Conservation (phyloP, 352 stramenopile genomes). For the Chrysophaeum taylorii region DNA sequence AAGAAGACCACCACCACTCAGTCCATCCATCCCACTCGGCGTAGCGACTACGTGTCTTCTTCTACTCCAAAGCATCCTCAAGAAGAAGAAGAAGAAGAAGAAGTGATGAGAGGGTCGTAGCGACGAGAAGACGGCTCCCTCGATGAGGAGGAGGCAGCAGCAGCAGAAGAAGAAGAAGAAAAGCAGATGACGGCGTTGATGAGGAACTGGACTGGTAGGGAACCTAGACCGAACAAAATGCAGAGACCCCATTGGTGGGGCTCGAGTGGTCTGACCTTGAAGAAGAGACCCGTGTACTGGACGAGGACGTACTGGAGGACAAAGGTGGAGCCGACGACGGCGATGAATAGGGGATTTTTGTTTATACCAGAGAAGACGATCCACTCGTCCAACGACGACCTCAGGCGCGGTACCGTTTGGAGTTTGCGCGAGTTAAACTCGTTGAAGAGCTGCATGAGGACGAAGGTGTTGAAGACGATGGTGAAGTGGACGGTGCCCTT, state of each 20-base stretch:
- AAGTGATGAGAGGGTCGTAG: no score
- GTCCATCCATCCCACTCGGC: no score
- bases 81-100: no score
- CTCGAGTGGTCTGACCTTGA: conserved; percentile 45
- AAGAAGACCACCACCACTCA: no score
- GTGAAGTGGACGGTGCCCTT: conserved; percentile 75
- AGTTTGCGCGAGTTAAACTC: conserved; percentile 59
- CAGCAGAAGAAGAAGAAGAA: no score
- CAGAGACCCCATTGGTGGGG: conserved; percentile 46
- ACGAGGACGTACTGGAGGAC: conserved; percentile 83
- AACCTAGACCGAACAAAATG: conserved; percentile 46
- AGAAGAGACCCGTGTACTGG: conserved; percentile 63
- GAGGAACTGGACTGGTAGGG: conserved; percentile 49
- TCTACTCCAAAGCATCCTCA: no score
- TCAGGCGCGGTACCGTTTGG: not conserved
- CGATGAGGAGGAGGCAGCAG: no score
- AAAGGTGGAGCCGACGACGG: conserved; percentile 72
- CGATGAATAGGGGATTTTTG: conserved; percentile 77
- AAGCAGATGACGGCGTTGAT: conserved; percentile 46
- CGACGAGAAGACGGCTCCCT: no score
- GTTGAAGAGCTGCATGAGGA: conserved; percentile 86
- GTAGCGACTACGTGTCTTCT: no score
- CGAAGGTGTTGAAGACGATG: conserved; percentile 91
- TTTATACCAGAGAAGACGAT: conserved; percentile 83
- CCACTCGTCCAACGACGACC: not conserved